Evolutionary conservation across 192 early-diverging fungal species (phyloP), one percentile per base, ranked within the genome.

Genomic region (Phycomyces nitens): DNA sequence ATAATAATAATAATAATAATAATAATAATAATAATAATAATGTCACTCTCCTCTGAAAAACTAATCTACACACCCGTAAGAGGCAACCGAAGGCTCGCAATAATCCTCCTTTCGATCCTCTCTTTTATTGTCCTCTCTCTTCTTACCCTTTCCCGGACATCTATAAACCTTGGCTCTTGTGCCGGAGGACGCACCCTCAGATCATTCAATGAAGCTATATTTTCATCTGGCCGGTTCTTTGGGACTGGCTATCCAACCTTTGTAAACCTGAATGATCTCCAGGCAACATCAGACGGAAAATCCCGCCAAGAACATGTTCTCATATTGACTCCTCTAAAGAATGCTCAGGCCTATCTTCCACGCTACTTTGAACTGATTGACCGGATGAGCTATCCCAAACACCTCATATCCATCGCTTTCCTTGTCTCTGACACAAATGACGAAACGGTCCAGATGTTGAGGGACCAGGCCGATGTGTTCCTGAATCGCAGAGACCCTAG

Each of bases 351-450:
- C 15, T 79, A 85, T 23, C 61, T 85, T 21, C 72, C 71, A 0
- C 73, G 80, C 14, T 85, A 85, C 69, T 83, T 85, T 73, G 77
- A 81, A 1, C 65, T 80, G 21, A 49, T 85, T 12, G 80, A 80
- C 47, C 72, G 68, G 24, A 27, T 85, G 15, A 65, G 68, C 20
- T 85, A 85, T 47, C 81, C 81, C 7, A 76, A 81, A 51, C 58
- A 70, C 58, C 60, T 75, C 47, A 76, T 80, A 41, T 80, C 82
- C 0, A 53, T 85, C 0, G 82, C 79, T 3, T 82, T 85, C 53
- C 70, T 85, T 3, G 82, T 85, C 3, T 85, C 84, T 0, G 84
- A 85, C 60, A 82, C 84, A 6, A 81, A 76, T 0, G 84, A 85
- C 42, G 54, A 66, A 10, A 85, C 84, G 0, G 69, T 82, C 27